Evolutionary conservation across 1,284 basidiomycete genomes (phyloP), one percentile per base, ranked within the genome.

Genomic region (Cutaneotrichosporon sp.): DNA sequence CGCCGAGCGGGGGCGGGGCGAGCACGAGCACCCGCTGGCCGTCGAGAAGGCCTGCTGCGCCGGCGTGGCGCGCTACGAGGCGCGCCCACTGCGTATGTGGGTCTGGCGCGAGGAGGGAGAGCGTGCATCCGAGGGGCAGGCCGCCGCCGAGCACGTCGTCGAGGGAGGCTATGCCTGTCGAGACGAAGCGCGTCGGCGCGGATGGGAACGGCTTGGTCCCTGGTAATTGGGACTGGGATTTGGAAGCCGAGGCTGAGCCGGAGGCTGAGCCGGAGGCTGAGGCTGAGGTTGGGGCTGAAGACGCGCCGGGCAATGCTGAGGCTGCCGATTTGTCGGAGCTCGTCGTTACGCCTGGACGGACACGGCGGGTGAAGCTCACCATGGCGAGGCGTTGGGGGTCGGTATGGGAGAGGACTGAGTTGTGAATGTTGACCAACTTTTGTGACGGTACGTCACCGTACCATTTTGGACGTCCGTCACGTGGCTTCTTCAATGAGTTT

Each of bases 81-180:
- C 88, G 84, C 3, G 85, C 84, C 76, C 97, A 97, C 12, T 87
- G 84, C 6, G 90, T 85, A 66, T 93, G 86, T 24, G 79, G 72
- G 75, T 97, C 89, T 1, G 91, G 86, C 19, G 88, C 84, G 34
- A 88, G 80, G 35, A 92, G 76, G 29, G 87, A 78, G 34, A 89
- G 73, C 10, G 81, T 80, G 53, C 86, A 87, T 12, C 87, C 86
- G 42, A 93, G 79, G 16, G 93, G 90, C n/a, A 97, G 74, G 14
- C 94, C 94, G 24, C 90, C 90, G 53, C 90, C 91, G 29, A 97
- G 81, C 53, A 97, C 82, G 68, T 98, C 96, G 73, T 98, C 94
- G n/a, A 98, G 79, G 5, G 92, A 91, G 12, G 90, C 84, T 5
- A 97, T 84, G 2, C 94, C 96, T 4, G 89, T 90, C 0, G 91